Percentiles rank a stretch among this genome's conserved stretches.
Evolutionary conservation across 1,139 yeast species (phyloP).

Genomic region (Candida tropicalis): DNA sequence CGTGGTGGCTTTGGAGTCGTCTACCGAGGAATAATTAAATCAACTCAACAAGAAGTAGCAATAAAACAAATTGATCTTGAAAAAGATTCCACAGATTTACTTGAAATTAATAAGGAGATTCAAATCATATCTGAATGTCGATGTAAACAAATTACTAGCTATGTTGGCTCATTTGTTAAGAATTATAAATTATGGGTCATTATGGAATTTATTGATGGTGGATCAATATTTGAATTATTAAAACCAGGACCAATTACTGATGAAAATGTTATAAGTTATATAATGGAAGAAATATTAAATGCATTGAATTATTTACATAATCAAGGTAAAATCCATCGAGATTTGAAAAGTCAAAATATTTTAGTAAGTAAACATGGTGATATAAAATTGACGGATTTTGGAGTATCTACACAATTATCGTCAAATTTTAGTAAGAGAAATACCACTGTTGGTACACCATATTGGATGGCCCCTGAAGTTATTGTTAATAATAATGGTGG

Average conservation of each 20-base stretch:
- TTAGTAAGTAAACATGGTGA: conserved; percentile 67
- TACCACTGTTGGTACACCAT: conserved; percentile 97
- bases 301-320: conserved; percentile 75
- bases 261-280: conserved; percentile 54
- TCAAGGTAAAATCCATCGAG: conserved; percentile 84
- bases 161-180: conserved; percentile 78
- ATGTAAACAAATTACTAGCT: conserved; percentile 64
- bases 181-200: conserved; percentile 83
- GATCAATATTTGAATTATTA: conserved; percentile 71
- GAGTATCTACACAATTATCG: conserved; percentile 87
- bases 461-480: conserved; percentile 99
- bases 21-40: conserved; percentile 65
- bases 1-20: conserved; percentile 90
- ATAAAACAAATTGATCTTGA: conserved; percentile 80
- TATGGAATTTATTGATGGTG: conserved; percentile 86
- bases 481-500: conserved; percentile 75
- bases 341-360: conserved; percentile 83
- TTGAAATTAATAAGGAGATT: conserved; percentile 81
- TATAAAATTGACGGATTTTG: conserved; percentile 95
- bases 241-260: conserved; percentile 58
- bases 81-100: conserved; percentile 70
- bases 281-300: conserved; percentile 58
- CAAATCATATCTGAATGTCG: conserved; percentile 75
- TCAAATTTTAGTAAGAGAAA: conserved; percentile 75
- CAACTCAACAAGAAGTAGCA: conserved; percentile 57